phyloP scores from a whole-genome alignment of 805 yeast genomes.

The Saccharomyces kudriavzevii region DNA sequence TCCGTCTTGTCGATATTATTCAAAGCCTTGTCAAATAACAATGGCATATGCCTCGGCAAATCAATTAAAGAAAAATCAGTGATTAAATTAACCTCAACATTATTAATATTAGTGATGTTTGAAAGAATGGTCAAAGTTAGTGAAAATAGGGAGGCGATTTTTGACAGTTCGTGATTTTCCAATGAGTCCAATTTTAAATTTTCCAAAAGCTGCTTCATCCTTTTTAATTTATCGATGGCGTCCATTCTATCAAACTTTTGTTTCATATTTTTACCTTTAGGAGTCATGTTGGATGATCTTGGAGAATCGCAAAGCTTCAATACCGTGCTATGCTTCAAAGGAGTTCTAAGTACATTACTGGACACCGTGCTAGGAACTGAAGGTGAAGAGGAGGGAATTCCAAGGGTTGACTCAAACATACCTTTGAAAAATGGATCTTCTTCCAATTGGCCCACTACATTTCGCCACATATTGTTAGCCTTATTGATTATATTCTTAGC shows the following conservation, averaged over 20 bases:
- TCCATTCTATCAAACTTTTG: constrained; percentile 23
- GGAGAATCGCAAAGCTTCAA: constrained; percentile 13
- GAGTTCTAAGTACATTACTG: neutral
- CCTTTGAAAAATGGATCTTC: constrained; percentile 43
- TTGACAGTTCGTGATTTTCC: constrained; percentile 12
- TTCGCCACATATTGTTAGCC: constrained; percentile 25
- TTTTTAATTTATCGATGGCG: constrained; percentile 15
- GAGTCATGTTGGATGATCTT: constrained; percentile 29
- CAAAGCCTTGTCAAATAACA: constrained; percentile 17
- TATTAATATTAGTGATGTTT: constrained; percentile 7
- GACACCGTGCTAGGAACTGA: constrained; percentile 1
- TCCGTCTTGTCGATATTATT: constrained; percentile 11
- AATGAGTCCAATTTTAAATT: constrained; percentile 8
- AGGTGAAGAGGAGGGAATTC: constrained; percentile 34
- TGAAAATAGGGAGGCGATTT: constrained; percentile 18
- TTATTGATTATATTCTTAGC: constrained; percentile 26
- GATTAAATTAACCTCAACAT: constrained; percentile 1
- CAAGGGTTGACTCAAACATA: constrained; percentile 43
- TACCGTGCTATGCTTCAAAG: neutral
- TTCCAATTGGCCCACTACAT: constrained; percentile 28
- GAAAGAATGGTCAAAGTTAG: constrained; percentile 15
- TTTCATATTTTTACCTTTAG: constrained; percentile 16
- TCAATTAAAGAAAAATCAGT: constrained; percentile 15
- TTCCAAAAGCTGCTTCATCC: constrained; percentile 12
- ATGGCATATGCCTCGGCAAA: constrained; percentile 15